phyloP scores from a whole-genome alignment of 148 eudicot genomes.

The Pharnaceum exiguum region DNA sequence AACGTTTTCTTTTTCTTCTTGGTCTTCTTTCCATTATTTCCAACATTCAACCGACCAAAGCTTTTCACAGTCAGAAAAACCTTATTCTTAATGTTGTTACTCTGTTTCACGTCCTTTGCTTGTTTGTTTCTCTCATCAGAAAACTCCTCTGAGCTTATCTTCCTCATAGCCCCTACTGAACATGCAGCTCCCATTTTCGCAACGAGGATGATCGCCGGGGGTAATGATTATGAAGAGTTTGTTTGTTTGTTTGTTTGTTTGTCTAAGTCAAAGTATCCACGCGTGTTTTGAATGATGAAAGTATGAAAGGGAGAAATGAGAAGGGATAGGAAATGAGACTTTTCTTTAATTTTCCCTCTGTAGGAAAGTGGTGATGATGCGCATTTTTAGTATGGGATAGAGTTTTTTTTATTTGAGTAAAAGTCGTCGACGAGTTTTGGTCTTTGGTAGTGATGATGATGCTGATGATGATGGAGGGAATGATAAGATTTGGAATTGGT shows the following conservation, averaged over 20 bases:
- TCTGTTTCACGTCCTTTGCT: background rate
- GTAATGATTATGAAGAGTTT: too few relatives aligned
- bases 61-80: slow-evolving; percentile 45
- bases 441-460: too few relatives aligned
- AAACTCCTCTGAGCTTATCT: slow-evolving; percentile 21
- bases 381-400: background rate
- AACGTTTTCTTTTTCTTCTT: slow-evolving; percentile 16
- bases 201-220: too few relatives aligned
- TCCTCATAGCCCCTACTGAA: slow-evolving; percentile 20
- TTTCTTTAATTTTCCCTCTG: too few relatives aligned
- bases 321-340: background rate
- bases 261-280: too few relatives aligned
- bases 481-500: background rate
- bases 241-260: too few relatives aligned
- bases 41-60: slow-evolving; percentile 33
- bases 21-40: too few relatives aligned
- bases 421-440: background rate
- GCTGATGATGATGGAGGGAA: background rate
- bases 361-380: background rate
- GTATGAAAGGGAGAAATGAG: background rate
- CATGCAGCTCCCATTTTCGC: slow-evolving; percentile 27
- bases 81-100: slow-evolving; percentile 6
- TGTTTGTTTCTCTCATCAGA: slow-evolving; percentile 8
- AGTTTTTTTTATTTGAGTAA: background rate
- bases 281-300: slow-evolving; percentile 12